Base-by-base conservation (phyloP, 495 filamentous ascomycete genomes). In the Umbilicaria muhlenbergii region DNA sequence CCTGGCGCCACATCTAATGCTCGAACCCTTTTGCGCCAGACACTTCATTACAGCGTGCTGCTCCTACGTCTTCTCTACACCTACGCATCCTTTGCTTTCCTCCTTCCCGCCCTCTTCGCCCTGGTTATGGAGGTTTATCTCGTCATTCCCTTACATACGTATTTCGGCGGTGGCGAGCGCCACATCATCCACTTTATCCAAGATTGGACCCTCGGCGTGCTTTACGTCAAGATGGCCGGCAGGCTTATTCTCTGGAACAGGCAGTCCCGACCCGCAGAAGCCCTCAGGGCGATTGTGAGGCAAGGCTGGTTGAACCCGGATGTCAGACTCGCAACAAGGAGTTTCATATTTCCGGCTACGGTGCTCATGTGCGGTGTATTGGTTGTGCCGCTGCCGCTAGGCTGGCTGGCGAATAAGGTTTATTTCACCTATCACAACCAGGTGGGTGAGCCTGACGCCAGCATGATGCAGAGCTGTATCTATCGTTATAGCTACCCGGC, bases 131-230 rank as follows among this genome's bases (percentile, higher is more conserved):
- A 98, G 58, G 75, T 94, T 47, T 98, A 95, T 57, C 57, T 93
- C 41, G 69, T 94, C 54, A 75, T 95, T 31, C 91, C 91, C 2
- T 59, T 92, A 2, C 86, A 96, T 58, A 92, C 88, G 3, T 83
- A 88, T 52, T 71, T 86, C 32, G 37, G 38, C 43, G 32, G 24
- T n/a, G 64, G 58, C 57, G 19, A 33, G 11, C 24, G 55, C 1
- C 87, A 94, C 54, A 80, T 83, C 32, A 75, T 96, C 34, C 83
- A 93, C 51, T 71, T 95, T 41, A 75, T 95, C 43, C 89, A 96
- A 58, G 77, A 84, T 51, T 98, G 92, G 87, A 92, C 87, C 1
- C 64, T 96, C 3, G 92, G 92, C 8, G 75, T 96, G 15, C 71
- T 98, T 28, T 95, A 95, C 60, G 73, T 93, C 40, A 89, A 93